Conservation (phyloP, 805 yeast species). For the Yarrowia hollandica region DNA sequence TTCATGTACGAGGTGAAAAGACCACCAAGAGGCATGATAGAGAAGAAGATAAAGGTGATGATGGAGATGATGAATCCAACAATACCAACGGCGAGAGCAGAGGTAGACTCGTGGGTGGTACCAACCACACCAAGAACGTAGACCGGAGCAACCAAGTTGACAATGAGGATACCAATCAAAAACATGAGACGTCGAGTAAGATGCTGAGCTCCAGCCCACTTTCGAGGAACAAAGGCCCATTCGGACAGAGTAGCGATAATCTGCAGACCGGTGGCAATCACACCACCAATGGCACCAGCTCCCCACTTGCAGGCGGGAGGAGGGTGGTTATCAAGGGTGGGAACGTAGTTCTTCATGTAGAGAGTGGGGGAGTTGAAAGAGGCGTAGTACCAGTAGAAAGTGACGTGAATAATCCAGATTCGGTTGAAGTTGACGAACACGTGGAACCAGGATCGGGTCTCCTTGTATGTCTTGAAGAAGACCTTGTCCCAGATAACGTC, state of each 20-base stretch:
- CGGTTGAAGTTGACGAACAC: slow-evolving; percentile 93
- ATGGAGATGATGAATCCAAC: slow-evolving; percentile 88
- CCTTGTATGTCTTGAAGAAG: slow-evolving; percentile 93
- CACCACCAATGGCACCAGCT: slow-evolving; percentile 87
- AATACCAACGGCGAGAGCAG: slow-evolving; percentile 62
- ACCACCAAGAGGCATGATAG: slow-evolving; percentile 96
- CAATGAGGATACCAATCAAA: slow-evolving; percentile 55
- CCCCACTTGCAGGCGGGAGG: slow-evolving; percentile 91
- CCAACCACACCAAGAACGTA: slow-evolving; percentile 51
- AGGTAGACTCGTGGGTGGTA: slow-evolving; percentile 42
- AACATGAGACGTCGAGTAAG: slow-evolving; percentile 83
- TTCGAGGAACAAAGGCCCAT: slow-evolving; percentile 95
- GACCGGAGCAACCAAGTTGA: slow-evolving; percentile 54
- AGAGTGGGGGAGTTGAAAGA: slow-evolving; percentile 90
- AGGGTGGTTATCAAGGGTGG: slow-evolving; percentile 83
- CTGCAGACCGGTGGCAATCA: slow-evolving; percentile 78
- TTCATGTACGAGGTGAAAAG: slow-evolving; percentile 90
- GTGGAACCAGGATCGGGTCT: slow-evolving; percentile 97
- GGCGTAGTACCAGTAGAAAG: slow-evolving; percentile 91
- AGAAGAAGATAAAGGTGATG: slow-evolving; percentile 78
- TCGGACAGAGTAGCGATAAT: slow-evolving; percentile 85
- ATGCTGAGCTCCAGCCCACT: slow-evolving; percentile 99
- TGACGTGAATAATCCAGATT: slow-evolving; percentile 93
- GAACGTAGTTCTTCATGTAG: slow-evolving; percentile 84
- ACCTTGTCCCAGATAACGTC: slow-evolving; percentile 91